Percentiles rank a stretch among this genome's conserved stretches.
phyloP scores from a whole-genome alignment of 768 basidiomycete species.

The Inosperma sp. region DNA sequence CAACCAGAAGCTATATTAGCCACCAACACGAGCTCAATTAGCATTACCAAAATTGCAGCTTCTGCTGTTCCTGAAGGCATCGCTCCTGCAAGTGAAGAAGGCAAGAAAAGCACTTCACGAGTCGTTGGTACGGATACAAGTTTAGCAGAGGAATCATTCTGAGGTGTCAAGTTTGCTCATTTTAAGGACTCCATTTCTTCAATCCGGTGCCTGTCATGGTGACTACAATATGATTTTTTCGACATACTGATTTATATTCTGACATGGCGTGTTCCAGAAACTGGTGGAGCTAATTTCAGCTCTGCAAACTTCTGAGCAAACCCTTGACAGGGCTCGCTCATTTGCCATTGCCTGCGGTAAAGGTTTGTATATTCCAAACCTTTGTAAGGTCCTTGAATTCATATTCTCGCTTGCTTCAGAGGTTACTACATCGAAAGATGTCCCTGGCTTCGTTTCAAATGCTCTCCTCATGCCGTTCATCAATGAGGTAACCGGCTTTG shows the following conservation, averaged over 20 bases:
- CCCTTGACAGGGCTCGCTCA: slow-evolving; percentile 67
- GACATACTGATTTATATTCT: not conserved
- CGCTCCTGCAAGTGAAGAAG: slow-evolving; percentile 56
- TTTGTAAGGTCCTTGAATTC: not conserved
- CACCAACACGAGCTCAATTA: slow-evolving; percentile 91
- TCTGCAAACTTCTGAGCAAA: slow-evolving; percentile 79
- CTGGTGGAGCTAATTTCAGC: slow-evolving; percentile 94
- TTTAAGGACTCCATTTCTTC: slow-evolving; percentile 83
- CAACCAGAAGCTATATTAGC: slow-evolving; percentile 78
- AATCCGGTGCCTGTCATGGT: slow-evolving; percentile 98
- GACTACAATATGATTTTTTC: slow-evolving; percentile 17
- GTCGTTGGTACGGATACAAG: slow-evolving; percentile 63
- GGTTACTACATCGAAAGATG: slow-evolving; percentile 86
- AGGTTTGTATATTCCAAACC: slow-evolving; percentile 38
- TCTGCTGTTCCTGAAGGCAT: slow-evolving; percentile 60
- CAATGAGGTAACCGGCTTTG: slow-evolving; percentile 63
- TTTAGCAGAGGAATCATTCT: not conserved
- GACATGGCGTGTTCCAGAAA: slow-evolving; percentile 46
- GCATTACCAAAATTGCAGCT: slow-evolving; percentile 90
- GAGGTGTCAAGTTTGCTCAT: not conserved
- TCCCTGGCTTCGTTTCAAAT: slow-evolving; percentile 94
- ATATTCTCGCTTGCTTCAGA: slow-evolving; percentile 41
- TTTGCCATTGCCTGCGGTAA: slow-evolving; percentile 91
- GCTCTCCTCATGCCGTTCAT: slow-evolving; percentile 96
- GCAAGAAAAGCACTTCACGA: slow-evolving; percentile 59